Base-by-base conservation (phyloP, 371 early-diverging fungal genomes). In the Apophysomyces trapeziformis region DNA sequence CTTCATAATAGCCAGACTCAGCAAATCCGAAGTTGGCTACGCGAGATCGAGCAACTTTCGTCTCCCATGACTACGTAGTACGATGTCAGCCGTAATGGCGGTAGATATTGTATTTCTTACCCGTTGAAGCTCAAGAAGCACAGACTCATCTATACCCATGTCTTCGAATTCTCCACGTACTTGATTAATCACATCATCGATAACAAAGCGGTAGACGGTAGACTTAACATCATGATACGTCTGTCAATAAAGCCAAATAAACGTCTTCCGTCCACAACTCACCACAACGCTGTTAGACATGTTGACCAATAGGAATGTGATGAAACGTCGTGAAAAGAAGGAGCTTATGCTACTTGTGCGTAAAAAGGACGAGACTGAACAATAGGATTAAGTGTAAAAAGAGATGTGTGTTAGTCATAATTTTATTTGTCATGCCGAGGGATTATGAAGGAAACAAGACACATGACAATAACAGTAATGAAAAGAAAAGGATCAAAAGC, bases 151-250 rank as follows among this genome's bases (percentile, higher is more conserved):
- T 38, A 98, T 87, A 41, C 97, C 98, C 82, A 90, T 86, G 67
- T 93, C 92, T 62, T 93, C 93, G 80, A 96, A 97, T 50, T 95
- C 93, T n/a, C 88, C 85, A 60, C 90, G 89, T 41, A 94, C 91
- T 73, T 93, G 93, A 63, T 88, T 88, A 69, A 96, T 91, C 60
- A 98, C 99, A 68, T 98, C 96, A 78, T 93, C 91, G 71, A 98
- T 97, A 45, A 98, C 93, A 75, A 88, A 88, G 58, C 90, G 85
- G 79, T 98, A 98, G 36, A 96, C 90, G 64, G 82, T 78, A 3
- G 91, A 85, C 87, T 91, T 74, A 35, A 35, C 44, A 13, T n/a
- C 32, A 26, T 46, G 57, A 41, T 60, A 38, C 41, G 58, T 45
- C 59, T 9, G 57, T 38, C 12, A 14, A 57, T 41, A 47, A 16